Conservation (phyloP, 2,329 filamentous ascomycete genomes). For the Pseudogymnoascus verrucosus region DNA sequence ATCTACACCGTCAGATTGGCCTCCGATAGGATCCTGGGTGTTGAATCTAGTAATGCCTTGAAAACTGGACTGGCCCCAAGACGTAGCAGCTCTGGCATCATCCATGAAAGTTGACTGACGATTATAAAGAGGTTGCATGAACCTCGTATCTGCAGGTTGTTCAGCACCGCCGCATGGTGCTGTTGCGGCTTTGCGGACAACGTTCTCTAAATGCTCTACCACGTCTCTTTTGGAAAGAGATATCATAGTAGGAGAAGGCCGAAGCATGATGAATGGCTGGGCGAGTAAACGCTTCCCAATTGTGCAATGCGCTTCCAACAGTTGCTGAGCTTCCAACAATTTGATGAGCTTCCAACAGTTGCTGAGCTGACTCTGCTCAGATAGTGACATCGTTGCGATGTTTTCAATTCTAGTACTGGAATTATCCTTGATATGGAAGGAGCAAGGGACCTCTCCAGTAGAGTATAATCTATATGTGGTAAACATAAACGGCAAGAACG, state of each 20-base stretch:
- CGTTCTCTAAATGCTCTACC: constrained; percentile 7
- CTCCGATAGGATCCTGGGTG: not conserved
- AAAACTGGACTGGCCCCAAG: not conserved
- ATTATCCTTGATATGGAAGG: not conserved
- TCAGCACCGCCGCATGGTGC: not conserved
- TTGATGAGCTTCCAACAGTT: not conserved
- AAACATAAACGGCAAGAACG: not conserved
- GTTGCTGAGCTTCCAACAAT: not conserved
- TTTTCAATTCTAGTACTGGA: not conserved
- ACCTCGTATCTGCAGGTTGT: not conserved
- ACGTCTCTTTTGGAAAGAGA: constrained; percentile 5
- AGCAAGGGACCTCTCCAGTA: not conserved
- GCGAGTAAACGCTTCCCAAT: not conserved
- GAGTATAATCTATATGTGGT: not conserved
- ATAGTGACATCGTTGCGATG: not conserved
- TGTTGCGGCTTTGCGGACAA: not conserved
- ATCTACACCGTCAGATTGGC: not conserved
- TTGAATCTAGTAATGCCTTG: not conserved
- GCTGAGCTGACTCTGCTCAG: not conserved
- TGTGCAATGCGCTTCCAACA: not conserved
- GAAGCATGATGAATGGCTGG: not conserved
- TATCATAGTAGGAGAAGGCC: constrained; percentile 1
- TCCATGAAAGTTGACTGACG: not conserved
- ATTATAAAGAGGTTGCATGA: not conserved
- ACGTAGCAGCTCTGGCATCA: not conserved